These are phyloP conservation scores for Jackrogersella minutella DNA, from an alignment of 495 filamentous ascomycete genomes.

Conservation along the genomic window DNA sequence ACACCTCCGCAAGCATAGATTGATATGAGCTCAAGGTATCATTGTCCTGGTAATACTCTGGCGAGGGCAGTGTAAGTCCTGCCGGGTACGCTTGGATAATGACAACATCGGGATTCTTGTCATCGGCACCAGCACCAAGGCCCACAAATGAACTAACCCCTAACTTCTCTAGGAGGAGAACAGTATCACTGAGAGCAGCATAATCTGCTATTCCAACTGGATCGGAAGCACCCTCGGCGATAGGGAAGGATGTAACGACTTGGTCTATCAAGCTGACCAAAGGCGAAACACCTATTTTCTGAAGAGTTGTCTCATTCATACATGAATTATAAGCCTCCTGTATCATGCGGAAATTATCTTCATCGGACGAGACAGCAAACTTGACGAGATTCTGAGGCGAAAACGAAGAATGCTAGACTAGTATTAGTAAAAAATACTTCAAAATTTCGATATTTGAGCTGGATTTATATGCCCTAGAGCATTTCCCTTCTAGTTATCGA, in stretches of 20 bases:
- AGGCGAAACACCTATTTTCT: conserved; percentile 62
- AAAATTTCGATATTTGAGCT: not conserved
- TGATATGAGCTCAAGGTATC: conserved; percentile 62
- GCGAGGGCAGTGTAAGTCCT: conserved; percentile 66
- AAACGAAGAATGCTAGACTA: conserved; percentile 53
- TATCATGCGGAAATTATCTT: conserved; percentile 72
- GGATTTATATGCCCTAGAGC: not conserved
- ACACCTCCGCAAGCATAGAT: conserved; percentile 51
- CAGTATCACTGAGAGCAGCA: conserved; percentile 57
- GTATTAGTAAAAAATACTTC: conserved; percentile 17
- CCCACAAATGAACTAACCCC: conserved; percentile 60
- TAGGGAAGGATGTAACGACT: conserved; percentile 59
- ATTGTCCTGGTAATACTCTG: conserved; percentile 70
- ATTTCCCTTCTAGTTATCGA: not conserved
- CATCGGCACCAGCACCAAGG: conserved; percentile 61
- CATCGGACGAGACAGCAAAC: conserved; percentile 53
- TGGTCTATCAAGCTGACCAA: conserved; percentile 55
- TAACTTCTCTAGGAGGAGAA: conserved; percentile 62
- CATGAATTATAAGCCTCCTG: conserved; percentile 70
- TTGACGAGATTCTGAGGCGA: conserved; percentile 51
- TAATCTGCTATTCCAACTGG: conserved; percentile 45
- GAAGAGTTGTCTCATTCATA: conserved; percentile 64
- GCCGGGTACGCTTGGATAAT: conserved; percentile 62
- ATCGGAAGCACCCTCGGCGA: conserved; percentile 35
- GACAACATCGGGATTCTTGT: conserved; percentile 70